Conservation (phyloP, 176 grass and related monocot genomes). For the Ensete glaucum region DNA sequence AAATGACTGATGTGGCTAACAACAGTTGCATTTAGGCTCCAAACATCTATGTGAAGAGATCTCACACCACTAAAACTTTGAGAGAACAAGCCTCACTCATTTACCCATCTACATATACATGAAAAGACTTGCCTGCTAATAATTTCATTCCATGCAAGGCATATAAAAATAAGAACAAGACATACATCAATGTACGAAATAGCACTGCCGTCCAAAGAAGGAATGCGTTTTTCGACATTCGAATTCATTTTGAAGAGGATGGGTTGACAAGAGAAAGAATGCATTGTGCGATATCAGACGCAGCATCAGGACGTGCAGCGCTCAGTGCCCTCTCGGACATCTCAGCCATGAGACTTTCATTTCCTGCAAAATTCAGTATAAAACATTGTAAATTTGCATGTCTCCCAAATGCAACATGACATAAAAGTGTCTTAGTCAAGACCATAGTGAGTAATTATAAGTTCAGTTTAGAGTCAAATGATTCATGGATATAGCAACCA, state of each 20-base stretch:
- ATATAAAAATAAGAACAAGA: background rate
- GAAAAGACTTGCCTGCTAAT: background rate
- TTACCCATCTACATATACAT: background rate
- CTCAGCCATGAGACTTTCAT: constrained; percentile 68
- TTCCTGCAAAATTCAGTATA: constrained; percentile 39
- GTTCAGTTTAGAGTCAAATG: too few species aligned
- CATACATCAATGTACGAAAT: background rate
- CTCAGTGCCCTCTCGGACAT: constrained; percentile 70
- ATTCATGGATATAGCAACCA: too few species aligned
- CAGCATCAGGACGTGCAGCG: constrained; percentile 52
- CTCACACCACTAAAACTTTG: background rate
- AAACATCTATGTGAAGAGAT: background rate
- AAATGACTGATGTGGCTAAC: background rate
- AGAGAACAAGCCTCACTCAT: background rate
- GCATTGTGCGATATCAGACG: constrained; percentile 51
- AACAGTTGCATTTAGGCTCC: background rate
- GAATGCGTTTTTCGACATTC: background rate
- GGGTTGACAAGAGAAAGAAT: constrained; percentile 46
- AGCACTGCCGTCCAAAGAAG: background rate
- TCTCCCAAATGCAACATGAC: too few species aligned
- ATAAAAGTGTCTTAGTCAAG: too few species aligned
- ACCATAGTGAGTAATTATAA: too few species aligned
- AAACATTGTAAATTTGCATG: background rate
- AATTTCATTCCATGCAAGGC: background rate
- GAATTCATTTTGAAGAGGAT: constrained; percentile 31